Conservation (phyloP, 2,329 filamentous ascomycete genomes). For the Verticillium zaregamsianum region DNA sequence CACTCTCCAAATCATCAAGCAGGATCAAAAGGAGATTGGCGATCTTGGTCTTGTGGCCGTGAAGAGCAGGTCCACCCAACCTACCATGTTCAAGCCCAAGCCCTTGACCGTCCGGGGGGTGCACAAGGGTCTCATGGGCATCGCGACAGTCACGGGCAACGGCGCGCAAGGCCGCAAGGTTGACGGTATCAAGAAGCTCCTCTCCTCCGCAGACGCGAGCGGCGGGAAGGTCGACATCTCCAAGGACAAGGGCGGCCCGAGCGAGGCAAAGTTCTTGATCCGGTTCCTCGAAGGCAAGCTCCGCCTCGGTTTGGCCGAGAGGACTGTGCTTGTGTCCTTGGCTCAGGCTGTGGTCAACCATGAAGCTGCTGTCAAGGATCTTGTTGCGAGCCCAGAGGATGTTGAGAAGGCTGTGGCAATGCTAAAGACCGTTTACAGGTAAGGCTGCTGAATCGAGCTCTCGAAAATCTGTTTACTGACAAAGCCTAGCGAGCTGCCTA, state of each 20-base stretch:
- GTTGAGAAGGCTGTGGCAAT: slow-evolving; percentile 79
- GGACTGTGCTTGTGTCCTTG: slow-evolving; percentile 82
- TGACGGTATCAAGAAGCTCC: slow-evolving; percentile 88
- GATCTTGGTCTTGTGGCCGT: slow-evolving; percentile 92
- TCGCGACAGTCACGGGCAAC: slow-evolving; percentile 81
- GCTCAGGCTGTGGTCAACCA: slow-evolving; percentile 85
- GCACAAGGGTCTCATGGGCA: slow-evolving; percentile 80
- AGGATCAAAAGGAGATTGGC: slow-evolving; percentile 93
- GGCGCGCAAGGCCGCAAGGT: slow-evolving; percentile 90
- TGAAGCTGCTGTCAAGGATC: slow-evolving; percentile 68
- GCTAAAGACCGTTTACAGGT: slow-evolving; percentile 89
- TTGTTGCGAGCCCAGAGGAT: slow-evolving; percentile 68
- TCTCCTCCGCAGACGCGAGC: slow-evolving; percentile 81
- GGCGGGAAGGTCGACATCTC: slow-evolving; percentile 81
- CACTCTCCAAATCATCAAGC: slow-evolving; percentile 84
- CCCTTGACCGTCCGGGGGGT: slow-evolving; percentile 82
- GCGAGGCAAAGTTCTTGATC: slow-evolving; percentile 91
- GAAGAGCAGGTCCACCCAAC: slow-evolving; percentile 91
- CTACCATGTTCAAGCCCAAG: slow-evolving; percentile 98
- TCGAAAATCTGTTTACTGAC: slow-evolving; percentile 4
- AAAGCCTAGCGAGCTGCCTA: slow-evolving; percentile 77
- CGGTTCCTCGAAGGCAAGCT: slow-evolving; percentile 94
- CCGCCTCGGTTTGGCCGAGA: slow-evolving; percentile 86
- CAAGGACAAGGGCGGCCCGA: slow-evolving; percentile 88
- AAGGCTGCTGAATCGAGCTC: slow-evolving; percentile 17